These are phyloP conservation scores for Boletus rex-veris DNA, from an alignment of 768 basidiomycete genomes.

Conservation along the genomic window DNA sequence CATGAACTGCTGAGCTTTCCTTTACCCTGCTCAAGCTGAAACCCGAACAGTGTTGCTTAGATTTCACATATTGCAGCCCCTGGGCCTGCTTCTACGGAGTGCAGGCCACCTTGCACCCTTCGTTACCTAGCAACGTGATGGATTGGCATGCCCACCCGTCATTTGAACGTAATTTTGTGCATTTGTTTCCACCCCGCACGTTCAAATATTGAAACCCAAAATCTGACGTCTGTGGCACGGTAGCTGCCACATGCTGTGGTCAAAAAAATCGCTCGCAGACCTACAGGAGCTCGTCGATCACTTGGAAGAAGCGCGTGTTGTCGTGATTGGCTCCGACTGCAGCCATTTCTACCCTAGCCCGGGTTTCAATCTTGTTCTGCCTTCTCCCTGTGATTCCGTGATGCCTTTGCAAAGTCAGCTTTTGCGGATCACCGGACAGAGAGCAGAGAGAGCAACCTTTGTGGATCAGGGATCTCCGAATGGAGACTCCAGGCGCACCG, in stretches of 20 bases:
- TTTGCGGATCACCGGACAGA: background rate
- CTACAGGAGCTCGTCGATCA: slow-evolving; percentile 41
- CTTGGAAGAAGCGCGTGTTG: slow-evolving; percentile 43
- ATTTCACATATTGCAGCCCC: background rate
- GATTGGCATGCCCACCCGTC: slow-evolving; percentile 8
- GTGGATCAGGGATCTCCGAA: slow-evolving; percentile 5
- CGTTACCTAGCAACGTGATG: slow-evolving; percentile 10
- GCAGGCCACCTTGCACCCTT: background rate
- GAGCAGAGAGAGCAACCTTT: background rate
- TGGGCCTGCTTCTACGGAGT: background rate
- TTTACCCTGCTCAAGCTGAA: too few species aligned
- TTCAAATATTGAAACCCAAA: background rate
- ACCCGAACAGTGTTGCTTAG: too few species aligned
- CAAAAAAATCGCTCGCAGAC: slow-evolving; percentile 35
- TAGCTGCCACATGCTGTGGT: slow-evolving; percentile 49
- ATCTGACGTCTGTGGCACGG: background rate
- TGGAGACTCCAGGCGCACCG: background rate
- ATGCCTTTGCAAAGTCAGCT: background rate
- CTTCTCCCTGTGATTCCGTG: background rate
- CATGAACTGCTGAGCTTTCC: too few species aligned
- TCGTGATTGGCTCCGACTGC: slow-evolving; percentile 29
- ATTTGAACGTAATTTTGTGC: slow-evolving; percentile 24
- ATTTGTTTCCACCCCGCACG: background rate
- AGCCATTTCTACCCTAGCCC: slow-evolving; percentile 31
- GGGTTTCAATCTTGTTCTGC: slow-evolving; percentile 1